Evolutionary conservation across 208 protist species (phyloP), one percentile per base, ranked within the genome.

Genomic region (Acanthamoeba culbertsoni): DNA sequence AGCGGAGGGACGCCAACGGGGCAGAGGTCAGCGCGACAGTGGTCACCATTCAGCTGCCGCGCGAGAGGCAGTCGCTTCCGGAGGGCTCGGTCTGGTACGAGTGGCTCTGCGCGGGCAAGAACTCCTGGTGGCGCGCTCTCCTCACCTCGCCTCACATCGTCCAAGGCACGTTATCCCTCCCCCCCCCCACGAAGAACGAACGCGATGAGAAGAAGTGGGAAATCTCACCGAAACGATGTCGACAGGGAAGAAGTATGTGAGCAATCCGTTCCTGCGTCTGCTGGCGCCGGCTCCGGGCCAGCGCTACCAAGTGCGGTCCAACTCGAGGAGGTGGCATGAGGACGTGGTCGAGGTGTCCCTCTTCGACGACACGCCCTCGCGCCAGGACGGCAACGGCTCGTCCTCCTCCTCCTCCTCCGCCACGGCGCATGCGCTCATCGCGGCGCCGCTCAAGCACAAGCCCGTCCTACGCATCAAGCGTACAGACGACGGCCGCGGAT

Each of bases 61-160:
- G 46, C 31, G 92, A 91, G 33, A 79, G 93, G 92, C 68, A 23
- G 31, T 31, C n/a, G 12, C 89, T 93, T 14, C 89, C 89, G n/a
- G 89, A 93, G 20, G 4, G 26, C 48, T 45, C 57, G 12, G 16
- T 93, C 45, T 93, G 89, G 89, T 93, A 48, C 31, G 89, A 93
- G 43, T 93, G 89, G 89, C 89, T 93, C 16, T 93, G 37, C 14
- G 89, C 48, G n/a, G 65, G 43, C 35, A 59, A 75, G 53, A 84
- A 93, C 65, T 84, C 59, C 1, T 93, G 89, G 89, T 93, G 89
- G 89, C 43, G 89, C 18, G 94, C 94, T 18, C 94, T 95, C 3
- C 91, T 95, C 37, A 93, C 63, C 37, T 93, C 82, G 26, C 65
- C 88, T 20, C 40, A 51, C 62, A 84, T 95, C 91, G 91, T 95